phyloP scores from a whole-genome alignment of 495 filamentous ascomycete genomes.

The Tuber aestivum region DNA sequence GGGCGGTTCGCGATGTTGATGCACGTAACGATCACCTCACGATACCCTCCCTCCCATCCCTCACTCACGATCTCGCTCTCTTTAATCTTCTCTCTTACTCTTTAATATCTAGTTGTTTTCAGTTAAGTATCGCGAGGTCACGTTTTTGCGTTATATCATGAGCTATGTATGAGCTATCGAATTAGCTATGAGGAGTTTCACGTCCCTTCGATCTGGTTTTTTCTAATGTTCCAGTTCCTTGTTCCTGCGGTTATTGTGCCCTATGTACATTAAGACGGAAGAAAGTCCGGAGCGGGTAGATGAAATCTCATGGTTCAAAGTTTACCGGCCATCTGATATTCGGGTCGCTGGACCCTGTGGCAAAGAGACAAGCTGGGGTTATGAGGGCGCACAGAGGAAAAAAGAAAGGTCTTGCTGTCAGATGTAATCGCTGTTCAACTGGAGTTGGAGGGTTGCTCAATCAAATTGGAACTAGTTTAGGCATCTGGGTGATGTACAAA shows the following conservation, averaged over 20 bases:
- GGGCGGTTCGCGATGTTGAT: not conserved
- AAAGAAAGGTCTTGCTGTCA: not conserved
- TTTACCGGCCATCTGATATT: constrained; percentile 1
- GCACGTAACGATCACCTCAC: not conserved
- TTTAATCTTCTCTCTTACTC: not conserved
- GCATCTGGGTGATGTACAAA: not conserved
- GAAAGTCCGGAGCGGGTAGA: constrained; percentile 3
- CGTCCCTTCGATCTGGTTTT: not conserved
- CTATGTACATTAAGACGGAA: constrained; percentile 1
- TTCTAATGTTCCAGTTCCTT: not conserved
- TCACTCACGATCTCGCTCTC: not conserved
- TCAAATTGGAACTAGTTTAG: not conserved
- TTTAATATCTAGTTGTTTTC: not conserved
- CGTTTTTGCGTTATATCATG: not conserved
- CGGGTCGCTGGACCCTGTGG: not conserved
- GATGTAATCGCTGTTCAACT: not conserved
- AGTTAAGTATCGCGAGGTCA: not conserved
- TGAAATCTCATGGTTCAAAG: not conserved
- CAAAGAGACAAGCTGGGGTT: not conserved
- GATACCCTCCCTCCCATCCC: not conserved
- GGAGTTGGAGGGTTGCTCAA: not conserved
- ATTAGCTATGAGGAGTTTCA: constrained; percentile 1
- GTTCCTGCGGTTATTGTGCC: not conserved
- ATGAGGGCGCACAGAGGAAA: not conserved
- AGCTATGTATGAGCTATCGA: not conserved